A percentile compares a stretch with the other conserved stretches of the same genome.
These are phyloP conservation scores for Plenodomus tracheiphilus DNA, from an alignment of 2,329 filamentous ascomycete species.

Conservation along the genomic window DNA sequence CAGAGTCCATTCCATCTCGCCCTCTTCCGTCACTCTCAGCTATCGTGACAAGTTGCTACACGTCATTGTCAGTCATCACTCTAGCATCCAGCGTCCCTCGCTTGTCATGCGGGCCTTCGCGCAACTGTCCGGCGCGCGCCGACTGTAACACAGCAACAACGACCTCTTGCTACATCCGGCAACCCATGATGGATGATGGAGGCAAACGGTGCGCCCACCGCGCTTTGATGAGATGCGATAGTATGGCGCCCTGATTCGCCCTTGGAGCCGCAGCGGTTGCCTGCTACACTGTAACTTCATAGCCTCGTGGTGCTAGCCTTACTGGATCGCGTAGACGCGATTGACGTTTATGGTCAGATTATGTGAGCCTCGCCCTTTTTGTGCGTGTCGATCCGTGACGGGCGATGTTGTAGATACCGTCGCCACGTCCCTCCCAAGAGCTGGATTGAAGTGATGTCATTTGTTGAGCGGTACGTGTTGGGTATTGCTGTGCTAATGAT, in stretches of 20 bases:
- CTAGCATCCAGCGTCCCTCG: background rate
- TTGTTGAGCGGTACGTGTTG: no score
- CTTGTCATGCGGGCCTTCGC: background rate
- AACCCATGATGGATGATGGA: background rate
- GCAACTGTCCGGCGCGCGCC: no score
- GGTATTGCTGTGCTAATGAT: no score
- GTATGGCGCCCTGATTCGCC: background rate
- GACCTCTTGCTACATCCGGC: background rate
- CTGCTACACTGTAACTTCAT: background rate
- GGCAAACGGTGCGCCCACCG: constrained; percentile 13
- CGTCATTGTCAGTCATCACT: background rate
- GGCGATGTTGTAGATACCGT: background rate
- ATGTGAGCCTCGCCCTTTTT: background rate
- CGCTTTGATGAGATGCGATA: background rate
- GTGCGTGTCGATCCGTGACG: background rate
- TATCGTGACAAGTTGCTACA: background rate
- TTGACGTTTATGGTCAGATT: background rate
- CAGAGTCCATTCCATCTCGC: background rate
- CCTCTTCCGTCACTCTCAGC: background rate
- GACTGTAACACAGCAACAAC: background rate
- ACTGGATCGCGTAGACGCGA: background rate
- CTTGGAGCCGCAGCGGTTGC: background rate
- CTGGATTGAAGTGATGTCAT: no score
- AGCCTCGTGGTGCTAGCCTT: no score
- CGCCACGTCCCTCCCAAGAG: no score